Evolutionary conservation across 805 yeast genomes (phyloP).

Genomic region (Metschnikowia arizonensis): DNA sequence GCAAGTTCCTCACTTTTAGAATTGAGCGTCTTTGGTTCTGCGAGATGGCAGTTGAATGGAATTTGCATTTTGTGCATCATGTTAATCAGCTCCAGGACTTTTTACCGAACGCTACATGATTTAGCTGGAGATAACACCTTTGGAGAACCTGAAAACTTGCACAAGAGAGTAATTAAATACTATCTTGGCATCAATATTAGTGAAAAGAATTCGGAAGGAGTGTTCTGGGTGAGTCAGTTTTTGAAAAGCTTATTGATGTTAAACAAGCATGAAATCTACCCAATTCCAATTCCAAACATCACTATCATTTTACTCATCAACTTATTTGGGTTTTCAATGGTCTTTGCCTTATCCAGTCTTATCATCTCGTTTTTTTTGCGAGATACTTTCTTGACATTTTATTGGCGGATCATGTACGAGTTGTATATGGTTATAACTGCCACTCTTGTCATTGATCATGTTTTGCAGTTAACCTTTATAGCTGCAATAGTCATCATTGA

Average conservation of each 20-base stretch:
- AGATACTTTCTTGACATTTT: neutral
- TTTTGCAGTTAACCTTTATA: slow-evolving; percentile 60
- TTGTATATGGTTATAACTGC: slow-evolving; percentile 18
- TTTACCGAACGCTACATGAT: slow-evolving; percentile 27
- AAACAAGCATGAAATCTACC: slow-evolving; percentile 7
- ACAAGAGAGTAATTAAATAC: slow-evolving; percentile 26
- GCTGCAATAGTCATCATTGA: slow-evolving; percentile 66
- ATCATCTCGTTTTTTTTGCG: neutral
- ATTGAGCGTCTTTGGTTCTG: slow-evolving; percentile 7
- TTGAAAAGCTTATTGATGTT: slow-evolving; percentile 10
- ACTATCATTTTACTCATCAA: slow-evolving; percentile 22
- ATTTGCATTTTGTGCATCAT: slow-evolving; percentile 23
- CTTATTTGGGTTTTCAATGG: slow-evolving; percentile 14
- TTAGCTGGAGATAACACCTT: slow-evolving; percentile 24
- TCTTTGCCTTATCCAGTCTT: slow-evolving; percentile 6
- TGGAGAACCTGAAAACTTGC: slow-evolving; percentile 20
- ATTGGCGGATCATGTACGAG: neutral
- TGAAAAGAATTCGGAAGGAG: slow-evolving; percentile 14
- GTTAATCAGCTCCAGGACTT: slow-evolving; percentile 28
- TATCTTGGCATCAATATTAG: slow-evolving; percentile 27
- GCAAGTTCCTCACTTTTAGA: slow-evolving; percentile 20
- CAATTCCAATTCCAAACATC: slow-evolving; percentile 23
- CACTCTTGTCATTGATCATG: slow-evolving; percentile 54
- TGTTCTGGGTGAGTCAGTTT: slow-evolving; percentile 10
- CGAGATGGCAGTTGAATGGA: slow-evolving; percentile 19